Evolutionary conservation across 257 asterid species (phyloP).

Genomic region (Leptodermis oblonga): DNA sequence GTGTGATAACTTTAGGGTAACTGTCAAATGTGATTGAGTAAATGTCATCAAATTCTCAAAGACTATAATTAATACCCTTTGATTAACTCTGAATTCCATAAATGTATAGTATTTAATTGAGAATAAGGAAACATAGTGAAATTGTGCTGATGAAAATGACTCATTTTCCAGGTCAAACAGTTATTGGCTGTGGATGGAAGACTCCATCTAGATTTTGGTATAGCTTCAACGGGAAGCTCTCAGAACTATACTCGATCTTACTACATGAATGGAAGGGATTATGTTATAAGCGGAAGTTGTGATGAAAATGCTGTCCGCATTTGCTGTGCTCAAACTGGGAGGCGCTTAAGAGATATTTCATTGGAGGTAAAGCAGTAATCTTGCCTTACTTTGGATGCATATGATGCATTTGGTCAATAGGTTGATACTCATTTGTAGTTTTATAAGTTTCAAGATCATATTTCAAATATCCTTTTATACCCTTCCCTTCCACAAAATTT

Average conservation of each 20-base stretch:
- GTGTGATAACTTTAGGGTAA: background rate
- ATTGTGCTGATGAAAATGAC: background rate
- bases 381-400: slow-evolving; percentile 9
- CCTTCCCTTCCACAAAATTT: background rate
- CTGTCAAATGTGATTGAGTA: background rate
- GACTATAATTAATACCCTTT: background rate
- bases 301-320: slow-evolving; percentile 87
- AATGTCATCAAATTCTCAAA: background rate
- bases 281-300: slow-evolving; percentile 93
- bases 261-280: slow-evolving; percentile 89
- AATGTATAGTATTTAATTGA: background rate
- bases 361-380: slow-evolving; percentile 54
- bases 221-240: slow-evolving; percentile 75
- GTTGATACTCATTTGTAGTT: background rate
- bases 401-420: background rate
- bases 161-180: slow-evolving; percentile 67
- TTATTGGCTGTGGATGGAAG: slow-evolving; percentile 88
- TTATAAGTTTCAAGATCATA: background rate
- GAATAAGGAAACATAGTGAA: background rate
- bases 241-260: slow-evolving; percentile 90
- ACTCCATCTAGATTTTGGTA: slow-evolving; percentile 72
- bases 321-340: slow-evolving; percentile 91
- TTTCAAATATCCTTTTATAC: background rate
- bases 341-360: slow-evolving; percentile 77
- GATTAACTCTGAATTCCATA: background rate